Evolutionary conservation across 169 alveolate genomes (phyloP), one percentile per base, ranked within the genome.

Genomic region (Babesia ovata): DNA sequence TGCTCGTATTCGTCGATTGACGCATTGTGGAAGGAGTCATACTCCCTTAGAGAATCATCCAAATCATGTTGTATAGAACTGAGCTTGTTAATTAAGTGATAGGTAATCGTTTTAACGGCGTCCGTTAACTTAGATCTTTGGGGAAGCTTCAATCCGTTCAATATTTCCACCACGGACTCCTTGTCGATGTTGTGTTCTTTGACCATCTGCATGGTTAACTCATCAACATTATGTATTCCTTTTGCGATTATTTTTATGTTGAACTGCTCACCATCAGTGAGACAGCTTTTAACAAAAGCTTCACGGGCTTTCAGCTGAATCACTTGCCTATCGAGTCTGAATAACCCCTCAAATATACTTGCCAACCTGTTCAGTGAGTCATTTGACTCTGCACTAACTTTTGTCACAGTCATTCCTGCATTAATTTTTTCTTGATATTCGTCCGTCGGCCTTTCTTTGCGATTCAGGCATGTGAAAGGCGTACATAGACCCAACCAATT

Each of bases 31-130:
- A 53, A 67, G 21, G 66, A 12, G 53, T 54, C 76, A 36, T 67
- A 67, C n/a, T 67, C 76, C 26, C 76, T n/a, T 10, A 67, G 76
- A 42, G 65, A 11, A 67, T 67, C 76, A 21, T 67, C 58, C 29
- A 67, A 21, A 42, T 67, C 76, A 36, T 67, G 76, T 22, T 67
- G 76, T 21, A 67, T 67, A 49, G 4, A 9, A 52, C 57, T 67
- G 21, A 67, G 57, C 76, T 67, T 67, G 66, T 67, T 67, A 28
- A 67, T 67, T 21, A 67, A 52, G 56, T 67, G 76, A 57, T 67
- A 67, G 10, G 65, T 67, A 22, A 67, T 67, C 39, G 58, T 46
- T 50, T 54, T 67, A 0, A 67, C 65, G 29, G 59, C 39, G 22
- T 67, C 76, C 36, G 10, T 65, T 19, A 67, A 36, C 42, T 67